phyloP scores from a whole-genome alignment of 208 protist species.

The Novymonas esmeraldas region DNA sequence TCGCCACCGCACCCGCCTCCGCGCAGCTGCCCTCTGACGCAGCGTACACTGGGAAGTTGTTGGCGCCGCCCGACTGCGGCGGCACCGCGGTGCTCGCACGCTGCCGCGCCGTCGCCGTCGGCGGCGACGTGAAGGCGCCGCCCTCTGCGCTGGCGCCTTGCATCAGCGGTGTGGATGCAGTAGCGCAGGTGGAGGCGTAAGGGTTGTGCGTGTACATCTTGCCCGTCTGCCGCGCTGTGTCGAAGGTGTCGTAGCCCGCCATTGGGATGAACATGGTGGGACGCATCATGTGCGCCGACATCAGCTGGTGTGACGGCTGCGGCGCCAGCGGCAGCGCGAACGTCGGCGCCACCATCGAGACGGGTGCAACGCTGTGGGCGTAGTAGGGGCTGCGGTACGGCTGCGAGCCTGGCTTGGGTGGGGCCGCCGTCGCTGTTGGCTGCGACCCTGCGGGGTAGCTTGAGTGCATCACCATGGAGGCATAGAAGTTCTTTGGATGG shows the following conservation, averaged over 20 bases:
- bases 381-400: constrained; percentile 28
- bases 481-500: constrained; percentile 44
- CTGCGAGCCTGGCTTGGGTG: constrained; percentile 17
- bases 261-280: constrained; percentile 8
- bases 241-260: constrained; percentile 18
- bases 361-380: constrained; percentile 6
- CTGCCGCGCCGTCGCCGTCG: background rate
- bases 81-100: background rate
- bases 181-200: constrained; percentile 53
- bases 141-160: constrained; percentile 34
- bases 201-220: constrained; percentile 76
- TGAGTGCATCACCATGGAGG: constrained; percentile 56
- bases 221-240: background rate
- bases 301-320: constrained; percentile 2
- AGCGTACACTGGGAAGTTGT: constrained; percentile 11
- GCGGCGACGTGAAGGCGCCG: constrained; percentile 4
- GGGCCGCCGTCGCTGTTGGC: background rate
- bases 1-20: constrained; percentile 28
- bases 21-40: constrained; percentile 9
- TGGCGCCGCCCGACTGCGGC: background rate
- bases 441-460: constrained; percentile 36
- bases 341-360: background rate
- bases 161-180: constrained; percentile 8
- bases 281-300: background rate
- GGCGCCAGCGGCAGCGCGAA: constrained; percentile 3